Evolutionary conservation across 495 filamentous ascomycete species (phyloP), one percentile per base, ranked within the genome.

Genomic region (Tetracladium setigerum): DNA sequence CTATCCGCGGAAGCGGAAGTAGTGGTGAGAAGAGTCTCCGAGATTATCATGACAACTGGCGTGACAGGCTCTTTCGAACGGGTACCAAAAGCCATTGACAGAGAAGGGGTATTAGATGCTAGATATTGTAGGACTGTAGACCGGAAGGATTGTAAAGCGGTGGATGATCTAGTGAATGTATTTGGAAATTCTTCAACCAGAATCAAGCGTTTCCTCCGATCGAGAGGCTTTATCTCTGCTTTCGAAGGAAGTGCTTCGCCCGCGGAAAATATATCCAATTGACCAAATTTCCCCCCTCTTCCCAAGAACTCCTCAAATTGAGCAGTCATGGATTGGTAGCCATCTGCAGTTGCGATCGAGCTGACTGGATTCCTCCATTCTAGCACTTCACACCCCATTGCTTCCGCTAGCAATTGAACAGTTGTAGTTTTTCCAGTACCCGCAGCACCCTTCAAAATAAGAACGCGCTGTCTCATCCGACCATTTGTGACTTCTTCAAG

Each of bases 121-220:
- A 96, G 66, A 59, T 84, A 92, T 46, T 82, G 77, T 31, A 86
- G 67, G 18, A 99, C 70, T 12, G 85, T 74, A 35, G 77, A 71
- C 45, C 87, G 77, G 62, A 99, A 97, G 0, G 85, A 72, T 42
- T 76, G 70, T 33, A 96, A 61, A 44, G 75, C 72, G 13, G 74
- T 73, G 10, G 84, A 86, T 0, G 76, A 81, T 35, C 78, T 74
- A 17, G 76, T 75, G 49, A 89, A 82, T 0, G 85, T 83, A 54
- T 86, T 89, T 1, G 94, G 94, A 60, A 95, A 96, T 60, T 99
- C 94, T 70, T 99, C 94, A 41, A 99, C 73, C 8, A 97, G 63
- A 36, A 96, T 84, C 30, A 95, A 61, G 42, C 78, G 77, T 52
- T 61, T 68, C 45, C 49, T 63, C 19, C 39, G 48, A 38, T 58